A percentile compares a stretch with the other conserved stretches of the same genome.
These are phyloP conservation scores for Pulveroboletus sp. DNA, from an alignment of 768 basidiomycete genomes.

Conservation along the genomic window DNA sequence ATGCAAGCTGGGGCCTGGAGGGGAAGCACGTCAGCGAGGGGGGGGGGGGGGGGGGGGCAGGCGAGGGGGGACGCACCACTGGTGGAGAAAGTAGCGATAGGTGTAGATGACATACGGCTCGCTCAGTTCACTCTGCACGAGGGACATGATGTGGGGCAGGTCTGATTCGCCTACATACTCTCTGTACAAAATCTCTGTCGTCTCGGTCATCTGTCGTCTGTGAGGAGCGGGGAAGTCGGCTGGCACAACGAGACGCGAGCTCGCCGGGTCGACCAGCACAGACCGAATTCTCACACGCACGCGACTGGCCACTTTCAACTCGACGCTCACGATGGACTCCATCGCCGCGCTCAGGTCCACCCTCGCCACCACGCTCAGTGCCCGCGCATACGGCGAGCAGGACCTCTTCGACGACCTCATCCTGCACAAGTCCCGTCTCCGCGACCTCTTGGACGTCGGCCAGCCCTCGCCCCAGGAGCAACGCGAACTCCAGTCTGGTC, in stretches of 20 bases:
- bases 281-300: background rate
- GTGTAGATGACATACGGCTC: constrained; percentile 97
- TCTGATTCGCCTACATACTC: constrained; percentile 74
- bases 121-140: constrained; percentile 88
- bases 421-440: constrained; percentile 57
- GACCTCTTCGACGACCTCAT: constrained; percentile 73
- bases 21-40: constrained; percentile 1
- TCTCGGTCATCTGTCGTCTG: constrained; percentile 25
- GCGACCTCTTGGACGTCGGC: constrained; percentile 62
- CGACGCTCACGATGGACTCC: constrained; percentile 44
- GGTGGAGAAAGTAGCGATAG: constrained; percentile 93
- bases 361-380: constrained; percentile 44
- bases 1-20: constrained; percentile 82
- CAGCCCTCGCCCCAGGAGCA: constrained; percentile 59
- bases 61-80: constrained; percentile 75
- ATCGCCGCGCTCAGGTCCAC: constrained; percentile 52
- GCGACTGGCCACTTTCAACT: background rate
- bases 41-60: no score
- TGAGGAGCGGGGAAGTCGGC: background rate
- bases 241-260: background rate
- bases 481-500: constrained; percentile 59
- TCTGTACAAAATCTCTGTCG: constrained; percentile 49
- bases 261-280: background rate
- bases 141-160: constrained; percentile 75
- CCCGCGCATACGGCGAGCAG: constrained; percentile 55